These are phyloP conservation scores for Knufia petricola DNA, from an alignment of 2,329 filamentous ascomycete species.

Conservation along the genomic window DNA sequence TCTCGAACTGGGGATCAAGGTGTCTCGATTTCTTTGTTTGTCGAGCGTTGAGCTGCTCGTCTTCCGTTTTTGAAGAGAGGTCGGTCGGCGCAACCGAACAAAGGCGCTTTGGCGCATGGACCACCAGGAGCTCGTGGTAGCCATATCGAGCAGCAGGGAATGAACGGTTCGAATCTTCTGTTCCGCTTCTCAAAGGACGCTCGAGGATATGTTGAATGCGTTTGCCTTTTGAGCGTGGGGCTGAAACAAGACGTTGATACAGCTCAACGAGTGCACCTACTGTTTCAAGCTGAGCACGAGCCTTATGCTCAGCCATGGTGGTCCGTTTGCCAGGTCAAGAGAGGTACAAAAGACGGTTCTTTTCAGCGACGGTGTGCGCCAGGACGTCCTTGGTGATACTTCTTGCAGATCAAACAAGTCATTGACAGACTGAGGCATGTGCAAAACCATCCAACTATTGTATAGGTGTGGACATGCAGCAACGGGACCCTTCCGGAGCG, in stretches of 20 bases:
- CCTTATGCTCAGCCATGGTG: too few species aligned
- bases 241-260: too few species aligned
- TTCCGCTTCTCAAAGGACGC: too few species aligned
- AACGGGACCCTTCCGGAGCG: conserved; percentile 17
- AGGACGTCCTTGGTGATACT: not conserved
- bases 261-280: not conserved
- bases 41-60: not conserved
- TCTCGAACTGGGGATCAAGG: not conserved
- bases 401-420: not conserved
- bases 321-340: not conserved
- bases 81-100: too few species aligned
- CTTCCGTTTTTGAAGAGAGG: too few species aligned
- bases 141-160: too few species aligned
- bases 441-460: conserved; percentile 14
- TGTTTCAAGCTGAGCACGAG: not conserved
- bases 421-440: conserved; percentile 13
- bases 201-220: too few species aligned
- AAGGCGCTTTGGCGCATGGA: too few species aligned
- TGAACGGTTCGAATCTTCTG: too few species aligned
- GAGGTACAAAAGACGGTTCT: not conserved
- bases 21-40: not conserved
- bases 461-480: conserved; percentile 18
- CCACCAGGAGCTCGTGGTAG: too few species aligned
- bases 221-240: too few species aligned
- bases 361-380: not conserved